phyloP scores from a whole-genome alignment of 805 yeast species.

The Suhomyces pyralidae region DNA sequence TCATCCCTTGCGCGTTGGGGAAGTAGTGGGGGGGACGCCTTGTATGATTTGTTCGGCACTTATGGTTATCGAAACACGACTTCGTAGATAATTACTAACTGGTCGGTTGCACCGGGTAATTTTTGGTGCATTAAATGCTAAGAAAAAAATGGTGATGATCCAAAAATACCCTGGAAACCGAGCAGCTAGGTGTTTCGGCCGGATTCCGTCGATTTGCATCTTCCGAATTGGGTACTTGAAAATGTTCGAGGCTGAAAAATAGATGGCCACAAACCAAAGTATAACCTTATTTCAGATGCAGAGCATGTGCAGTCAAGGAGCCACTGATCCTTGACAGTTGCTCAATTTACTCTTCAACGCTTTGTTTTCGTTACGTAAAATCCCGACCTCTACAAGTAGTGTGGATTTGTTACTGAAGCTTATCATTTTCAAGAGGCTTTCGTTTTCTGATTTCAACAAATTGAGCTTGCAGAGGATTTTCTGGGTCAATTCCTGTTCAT shows the following conservation, averaged over 20 bases:
- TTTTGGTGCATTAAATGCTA: neutral
- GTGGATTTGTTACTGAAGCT: constrained; percentile 77
- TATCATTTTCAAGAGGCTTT: constrained; percentile 63
- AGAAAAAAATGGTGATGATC: neutral
- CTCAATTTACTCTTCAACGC: constrained; percentile 4
- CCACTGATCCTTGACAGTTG: neutral
- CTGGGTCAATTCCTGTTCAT: constrained; percentile 73
- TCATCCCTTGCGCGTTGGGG: neutral
- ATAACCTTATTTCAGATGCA: neutral
- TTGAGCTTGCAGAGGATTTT: constrained; percentile 62
- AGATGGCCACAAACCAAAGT: neutral
- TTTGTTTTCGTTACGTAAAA: constrained; percentile 44
- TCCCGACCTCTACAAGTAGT: constrained; percentile 62
- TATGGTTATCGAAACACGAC: neutral
- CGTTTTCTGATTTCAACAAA: constrained; percentile 64
- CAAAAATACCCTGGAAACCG: neutral
- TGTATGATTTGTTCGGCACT: neutral
- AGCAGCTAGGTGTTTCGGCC: neutral
- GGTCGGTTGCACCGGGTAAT: neutral
- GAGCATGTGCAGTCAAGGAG: neutral
- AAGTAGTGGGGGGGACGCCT: neutral
- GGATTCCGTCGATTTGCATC: neutral
- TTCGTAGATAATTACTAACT: neutral
- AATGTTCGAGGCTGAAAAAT: neutral
- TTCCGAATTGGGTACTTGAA: neutral